phyloP scores from a whole-genome alignment of 1,284 basidiomycete genomes.

The Microbotryum violaceum region DNA sequence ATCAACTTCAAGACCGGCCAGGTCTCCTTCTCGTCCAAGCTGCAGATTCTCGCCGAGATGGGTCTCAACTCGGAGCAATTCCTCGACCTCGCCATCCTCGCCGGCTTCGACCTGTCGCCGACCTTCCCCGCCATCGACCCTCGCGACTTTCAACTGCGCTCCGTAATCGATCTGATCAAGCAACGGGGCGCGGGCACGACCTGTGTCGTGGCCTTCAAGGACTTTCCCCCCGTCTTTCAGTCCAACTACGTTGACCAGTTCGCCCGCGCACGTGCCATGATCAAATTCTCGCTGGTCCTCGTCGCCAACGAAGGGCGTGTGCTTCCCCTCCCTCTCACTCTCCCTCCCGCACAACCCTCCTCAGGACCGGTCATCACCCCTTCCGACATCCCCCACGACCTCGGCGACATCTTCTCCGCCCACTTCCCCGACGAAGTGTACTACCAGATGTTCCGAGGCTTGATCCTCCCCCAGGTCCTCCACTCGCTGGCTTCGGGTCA shows the following conservation, averaged over 20 bases:
- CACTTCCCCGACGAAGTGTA: slow-evolving; percentile 94
- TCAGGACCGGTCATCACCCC: slow-evolving; percentile 52
- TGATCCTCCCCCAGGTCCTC: slow-evolving; percentile 76
- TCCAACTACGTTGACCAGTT: slow-evolving; percentile 64
- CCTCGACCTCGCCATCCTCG: slow-evolving; percentile 83
- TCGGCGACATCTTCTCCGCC: slow-evolving; percentile 92
- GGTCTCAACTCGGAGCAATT: slow-evolving; percentile 79
- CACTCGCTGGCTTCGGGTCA: slow-evolving; percentile 78
- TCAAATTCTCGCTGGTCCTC: slow-evolving; percentile 86
- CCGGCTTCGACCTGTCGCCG: slow-evolving; percentile 78
- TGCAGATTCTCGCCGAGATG: slow-evolving; percentile 65
- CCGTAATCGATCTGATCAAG: slow-evolving; percentile 78
- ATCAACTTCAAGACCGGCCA: slow-evolving; percentile 64
- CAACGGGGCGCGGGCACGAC: slow-evolving; percentile 78
- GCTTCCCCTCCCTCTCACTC: slow-evolving; percentile 74
- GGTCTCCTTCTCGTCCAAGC: slow-evolving; percentile 82
- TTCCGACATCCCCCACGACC: slow-evolving; percentile 78
- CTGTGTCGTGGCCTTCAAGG: slow-evolving; percentile 37
- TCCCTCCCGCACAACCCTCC: slow-evolving; percentile 48
- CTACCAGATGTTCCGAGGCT: slow-evolving; percentile 87
- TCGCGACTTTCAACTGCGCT: slow-evolving; percentile 67
- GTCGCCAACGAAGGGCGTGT: slow-evolving; percentile 79
- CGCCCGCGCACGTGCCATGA: slow-evolving; percentile 80
- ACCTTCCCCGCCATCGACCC: slow-evolving; percentile 72
- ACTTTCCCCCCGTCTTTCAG: slow-evolving; percentile 32